phyloP scores from a whole-genome alignment of 2,329 filamentous ascomycete species.

The Grosmannia clavigera region DNA sequence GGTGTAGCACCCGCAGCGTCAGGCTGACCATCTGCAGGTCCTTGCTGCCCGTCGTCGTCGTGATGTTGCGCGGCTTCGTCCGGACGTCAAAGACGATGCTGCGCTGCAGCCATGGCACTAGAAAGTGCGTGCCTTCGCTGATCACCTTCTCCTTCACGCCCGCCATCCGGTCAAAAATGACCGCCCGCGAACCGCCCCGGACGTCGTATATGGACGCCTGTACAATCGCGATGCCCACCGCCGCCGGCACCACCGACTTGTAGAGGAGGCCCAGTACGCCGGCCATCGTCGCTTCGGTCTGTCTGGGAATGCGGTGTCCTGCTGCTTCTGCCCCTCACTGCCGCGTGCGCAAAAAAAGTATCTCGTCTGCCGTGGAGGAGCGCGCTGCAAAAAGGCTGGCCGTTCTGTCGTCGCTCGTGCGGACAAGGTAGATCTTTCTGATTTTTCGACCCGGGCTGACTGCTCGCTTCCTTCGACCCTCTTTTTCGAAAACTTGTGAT shows the following conservation, averaged over 20 bases:
- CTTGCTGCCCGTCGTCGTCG: conserved; percentile 95
- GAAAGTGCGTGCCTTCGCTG: conserved; percentile 94
- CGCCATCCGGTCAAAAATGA: conserved; percentile 90
- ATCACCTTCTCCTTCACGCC: conserved; percentile 89
- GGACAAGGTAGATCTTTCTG: not conserved
- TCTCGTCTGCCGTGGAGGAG: not conserved
- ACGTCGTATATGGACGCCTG: conserved; percentile 92
- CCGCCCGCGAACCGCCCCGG: conserved; percentile 82
- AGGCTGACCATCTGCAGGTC: conserved; percentile 99
- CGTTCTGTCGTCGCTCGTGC: not conserved
- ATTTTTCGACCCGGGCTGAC: not conserved
- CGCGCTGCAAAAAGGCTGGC: not conserved
- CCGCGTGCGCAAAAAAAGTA: not conserved
- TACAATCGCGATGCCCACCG: conserved; percentile 52
- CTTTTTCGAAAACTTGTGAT: not conserved
- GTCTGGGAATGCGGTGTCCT: not conserved
- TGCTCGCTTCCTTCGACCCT: not conserved
- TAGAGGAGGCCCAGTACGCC: conserved; percentile 50
- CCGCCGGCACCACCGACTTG: conserved; percentile 59
- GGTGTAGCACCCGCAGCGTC: conserved; percentile 87
- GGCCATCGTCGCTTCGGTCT: conserved; percentile 29
- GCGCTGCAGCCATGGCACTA: conserved; percentile 90
- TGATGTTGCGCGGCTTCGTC: conserved; percentile 94
- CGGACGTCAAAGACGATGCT: conserved; percentile 94
- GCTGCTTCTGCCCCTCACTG: not conserved